Conservation (phyloP, 75 land plant genomes). For the Sequoia sempervirens region DNA sequence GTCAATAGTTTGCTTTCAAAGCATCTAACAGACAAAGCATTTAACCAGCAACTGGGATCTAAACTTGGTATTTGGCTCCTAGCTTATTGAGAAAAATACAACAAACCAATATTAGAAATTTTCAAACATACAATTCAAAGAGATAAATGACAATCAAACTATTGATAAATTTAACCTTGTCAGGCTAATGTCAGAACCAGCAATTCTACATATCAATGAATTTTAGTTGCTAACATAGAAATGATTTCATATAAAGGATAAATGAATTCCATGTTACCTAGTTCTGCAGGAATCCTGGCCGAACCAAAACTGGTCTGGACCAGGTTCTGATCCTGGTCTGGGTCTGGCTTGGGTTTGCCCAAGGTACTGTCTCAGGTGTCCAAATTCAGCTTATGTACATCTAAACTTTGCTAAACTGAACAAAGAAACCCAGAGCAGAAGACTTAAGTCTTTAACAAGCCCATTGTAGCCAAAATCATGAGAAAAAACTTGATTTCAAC, state of each 20-base stretch:
- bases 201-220: neutral
- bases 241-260: neutral
- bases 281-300: no score
- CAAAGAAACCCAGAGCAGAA: no score
- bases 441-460: no score
- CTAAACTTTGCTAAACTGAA: no score
- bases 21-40: neutral
- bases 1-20: neutral
- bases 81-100: neutral
- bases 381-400: no score
- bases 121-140: neutral
- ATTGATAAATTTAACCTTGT: neutral
- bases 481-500: no score
- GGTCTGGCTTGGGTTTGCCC: no score
- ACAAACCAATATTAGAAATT: neutral
- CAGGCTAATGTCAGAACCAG: neutral
- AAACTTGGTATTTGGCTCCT: neutral
- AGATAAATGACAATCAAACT: neutral
- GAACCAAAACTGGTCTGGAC: no score
- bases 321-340: no score
- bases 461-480: no score
- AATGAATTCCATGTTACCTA: no score
- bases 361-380: no score
- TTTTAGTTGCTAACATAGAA: neutral
- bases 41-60: neutral